Evolutionary conservation across 768 basidiomycete genomes (phyloP).

Genomic region (Mrakia blollopis): DNA sequence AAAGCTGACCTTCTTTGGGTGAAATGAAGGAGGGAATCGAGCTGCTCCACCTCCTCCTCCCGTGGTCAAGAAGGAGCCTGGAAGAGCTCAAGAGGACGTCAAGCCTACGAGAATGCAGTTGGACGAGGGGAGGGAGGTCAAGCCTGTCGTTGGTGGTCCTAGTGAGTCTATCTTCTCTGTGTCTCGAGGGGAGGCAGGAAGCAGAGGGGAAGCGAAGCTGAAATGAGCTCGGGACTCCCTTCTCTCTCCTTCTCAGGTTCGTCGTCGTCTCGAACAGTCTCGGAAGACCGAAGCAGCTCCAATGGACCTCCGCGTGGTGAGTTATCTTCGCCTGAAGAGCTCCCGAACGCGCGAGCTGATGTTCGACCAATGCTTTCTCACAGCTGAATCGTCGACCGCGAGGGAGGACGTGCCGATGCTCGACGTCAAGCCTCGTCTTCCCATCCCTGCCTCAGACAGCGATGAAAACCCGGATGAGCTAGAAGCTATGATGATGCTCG

Average conservation of each 20-base stretch:
- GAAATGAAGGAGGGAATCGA: background rate
- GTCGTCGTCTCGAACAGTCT: background rate
- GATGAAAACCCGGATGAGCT: background rate
- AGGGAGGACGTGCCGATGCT: background rate
- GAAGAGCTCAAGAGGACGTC: background rate
- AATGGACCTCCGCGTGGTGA: background rate
- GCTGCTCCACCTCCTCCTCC: background rate
- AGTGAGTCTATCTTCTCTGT: background rate
- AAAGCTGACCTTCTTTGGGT: background rate
- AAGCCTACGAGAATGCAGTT: background rate
- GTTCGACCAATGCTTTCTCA: background rate
- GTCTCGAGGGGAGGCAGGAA: background rate
- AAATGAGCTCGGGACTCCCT: background rate
- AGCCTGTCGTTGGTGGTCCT: background rate
- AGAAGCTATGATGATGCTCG: slow-evolving; percentile 7
- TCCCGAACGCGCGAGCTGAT: background rate
- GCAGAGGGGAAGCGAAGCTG: background rate
- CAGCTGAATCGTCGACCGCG: background rate
- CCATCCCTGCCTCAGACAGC: background rate
- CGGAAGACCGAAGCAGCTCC: background rate
- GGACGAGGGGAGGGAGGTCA: background rate
- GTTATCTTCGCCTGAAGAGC: background rate
- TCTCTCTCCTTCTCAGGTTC: background rate
- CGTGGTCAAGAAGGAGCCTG: background rate
- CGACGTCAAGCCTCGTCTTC: background rate